Evolutionary conservation across 106 monocot genomes (phyloP), one percentile per base, ranked within the genome.

Genomic region (Dendrobium chrysotoxum): DNA sequence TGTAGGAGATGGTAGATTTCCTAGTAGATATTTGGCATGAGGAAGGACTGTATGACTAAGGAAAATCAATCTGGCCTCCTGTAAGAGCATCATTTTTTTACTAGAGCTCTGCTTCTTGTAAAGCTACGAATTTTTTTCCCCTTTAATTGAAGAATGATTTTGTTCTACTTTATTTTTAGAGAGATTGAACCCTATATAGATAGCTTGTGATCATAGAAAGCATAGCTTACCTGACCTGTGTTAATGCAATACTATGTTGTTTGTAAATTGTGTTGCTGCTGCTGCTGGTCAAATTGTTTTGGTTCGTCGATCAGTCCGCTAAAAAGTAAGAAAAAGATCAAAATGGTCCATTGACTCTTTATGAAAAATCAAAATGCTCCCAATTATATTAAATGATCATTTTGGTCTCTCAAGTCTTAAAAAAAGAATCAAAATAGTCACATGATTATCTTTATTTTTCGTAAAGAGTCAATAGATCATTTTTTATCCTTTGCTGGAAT

Each of bases 1-100:
- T 82, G 76, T 89, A 96, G 95, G 95, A 96, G 79, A 96, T 96
- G 95, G 95, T 96, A 7, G 95, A 96, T 81, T 96, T 96, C 82
- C 81, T 96, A 77, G 95, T 96, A 53, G 95, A 96, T 77, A 86
- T 93, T 26, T 96, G 93, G 95, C 89, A 96, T 10, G 95, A 96
- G 78, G 93, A 93, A 83, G 95, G 93, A 74, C 88, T 96, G 40
- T 96, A 88, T 74, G 91, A 91, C 70, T 94, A 86, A 28, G 47
- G 47, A 28, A 70, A 13, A 61, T 30, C 31, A 35, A 35, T 35
- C 28, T 70, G 70, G 13, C 23, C 28, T 67, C 66, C 23, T 11
- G 28, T 67, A 20, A 35, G 70, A 2, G 35, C 70, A 70, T 70
- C 35, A 20, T 28, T 13, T 16, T 70, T 35, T 70, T 13, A 70